Conservation (phyloP, 768 basidiomycete genomes). For the Stropharia rugosoannulata region DNA sequence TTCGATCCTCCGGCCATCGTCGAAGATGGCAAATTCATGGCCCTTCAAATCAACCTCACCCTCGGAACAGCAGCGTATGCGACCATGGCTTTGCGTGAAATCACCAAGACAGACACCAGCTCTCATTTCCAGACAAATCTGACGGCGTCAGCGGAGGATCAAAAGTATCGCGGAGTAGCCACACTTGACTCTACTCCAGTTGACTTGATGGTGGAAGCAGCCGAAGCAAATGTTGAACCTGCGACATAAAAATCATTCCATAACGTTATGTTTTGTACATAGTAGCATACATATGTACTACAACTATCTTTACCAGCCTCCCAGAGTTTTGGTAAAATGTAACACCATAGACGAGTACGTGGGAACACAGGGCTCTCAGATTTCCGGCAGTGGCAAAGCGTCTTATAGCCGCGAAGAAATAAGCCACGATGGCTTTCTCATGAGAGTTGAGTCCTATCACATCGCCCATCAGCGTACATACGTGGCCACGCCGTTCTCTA, state of each 20-base stretch:
- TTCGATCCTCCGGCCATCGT: slow-evolving; percentile 68
- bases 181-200: slow-evolving; percentile 20
- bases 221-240: neutral
- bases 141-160: slow-evolving; percentile 78
- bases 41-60: slow-evolving; percentile 81
- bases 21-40: slow-evolving; percentile 80
- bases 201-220: slow-evolving; percentile 7
- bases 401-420: neutral
- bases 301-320: too few species aligned
- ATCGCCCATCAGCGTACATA: neutral
- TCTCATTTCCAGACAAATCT: slow-evolving; percentile 85
- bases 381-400: neutral
- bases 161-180: slow-evolving; percentile 67
- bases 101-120: slow-evolving; percentile 95
- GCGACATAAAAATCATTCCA: neutral
- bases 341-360: too few species aligned
- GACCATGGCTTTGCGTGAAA: slow-evolving; percentile 95
- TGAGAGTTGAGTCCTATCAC: neutral
- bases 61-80: slow-evolving; percentile 94
- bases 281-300: too few species aligned
- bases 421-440: neutral
- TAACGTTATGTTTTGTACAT: too few species aligned
- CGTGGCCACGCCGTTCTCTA: neutral
- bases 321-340: too few species aligned
- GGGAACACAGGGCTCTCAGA: too few species aligned